Conservation (phyloP, 768 basidiomycete species). For the Pleurotus tuber-regium region DNA sequence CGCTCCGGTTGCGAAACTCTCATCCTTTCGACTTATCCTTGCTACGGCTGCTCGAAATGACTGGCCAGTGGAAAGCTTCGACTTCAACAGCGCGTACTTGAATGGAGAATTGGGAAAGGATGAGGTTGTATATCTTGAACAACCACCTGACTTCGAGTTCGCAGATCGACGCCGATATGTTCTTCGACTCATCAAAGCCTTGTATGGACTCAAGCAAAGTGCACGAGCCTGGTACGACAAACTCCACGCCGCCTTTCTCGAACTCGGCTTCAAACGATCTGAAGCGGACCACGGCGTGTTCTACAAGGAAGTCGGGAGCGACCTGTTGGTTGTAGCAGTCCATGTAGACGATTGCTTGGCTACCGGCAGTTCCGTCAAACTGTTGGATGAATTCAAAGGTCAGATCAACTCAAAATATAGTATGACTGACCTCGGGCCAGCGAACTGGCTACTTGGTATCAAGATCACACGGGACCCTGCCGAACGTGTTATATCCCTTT, state of each 20-base stretch:
- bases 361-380: slow-evolving; percentile 7
- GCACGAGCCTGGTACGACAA: slow-evolving; percentile 1
- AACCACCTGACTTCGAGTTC: slow-evolving; percentile 1
- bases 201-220: slow-evolving; percentile 9
- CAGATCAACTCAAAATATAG: slow-evolving; percentile 17
- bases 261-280: slow-evolving; percentile 11
- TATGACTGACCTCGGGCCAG: slow-evolving; percentile 24
- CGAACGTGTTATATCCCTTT: slow-evolving; percentile 22
- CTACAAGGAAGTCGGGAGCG: slow-evolving; percentile 14
- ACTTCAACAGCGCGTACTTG: slow-evolving; percentile 8
- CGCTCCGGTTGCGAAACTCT: slow-evolving; percentile 5
- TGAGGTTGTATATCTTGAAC: slow-evolving; percentile 14
- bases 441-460: slow-evolving; percentile 23
- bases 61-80: slow-evolving; percentile 1
- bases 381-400: slow-evolving; percentile 17
- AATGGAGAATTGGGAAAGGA: not conserved
- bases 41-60: slow-evolving; percentile 6
- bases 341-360: slow-evolving; percentile 26
- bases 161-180: not conserved
- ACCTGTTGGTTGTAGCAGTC: slow-evolving; percentile 18
- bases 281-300: slow-evolving; percentile 27
- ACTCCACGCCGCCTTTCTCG: not conserved
- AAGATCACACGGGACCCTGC: slow-evolving; percentile 16
- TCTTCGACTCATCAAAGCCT: not conserved
- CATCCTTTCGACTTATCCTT: slow-evolving; percentile 1